phyloP scores from a whole-genome alignment of 164 flowering plant genomes.

The Vitis cinerea region DNA sequence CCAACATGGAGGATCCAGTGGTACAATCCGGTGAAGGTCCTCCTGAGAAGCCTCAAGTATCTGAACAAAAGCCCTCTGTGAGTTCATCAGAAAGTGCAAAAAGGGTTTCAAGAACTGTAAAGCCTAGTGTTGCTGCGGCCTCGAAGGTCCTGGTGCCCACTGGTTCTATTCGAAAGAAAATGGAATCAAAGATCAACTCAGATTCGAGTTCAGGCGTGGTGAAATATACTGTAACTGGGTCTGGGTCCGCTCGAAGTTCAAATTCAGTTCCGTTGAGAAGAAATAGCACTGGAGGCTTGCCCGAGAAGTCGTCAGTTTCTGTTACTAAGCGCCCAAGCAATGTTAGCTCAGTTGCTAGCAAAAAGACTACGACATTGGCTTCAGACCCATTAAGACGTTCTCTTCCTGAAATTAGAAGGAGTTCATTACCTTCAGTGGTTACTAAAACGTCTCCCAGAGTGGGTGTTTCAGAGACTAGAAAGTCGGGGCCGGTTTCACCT shows the following conservation, averaged over 20 bases:
- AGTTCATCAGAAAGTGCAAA: conserved; percentile 17
- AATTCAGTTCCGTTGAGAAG: conserved; percentile 55
- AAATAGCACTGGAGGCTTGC: conserved; percentile 82
- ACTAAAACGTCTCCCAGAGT: conserved; percentile 29
- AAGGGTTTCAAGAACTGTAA: conserved; percentile 12
- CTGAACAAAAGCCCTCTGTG: conserved; percentile 15
- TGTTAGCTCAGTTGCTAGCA: conserved; percentile 21
- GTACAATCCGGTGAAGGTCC: conserved; percentile 15
- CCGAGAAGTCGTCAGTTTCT: conserved; percentile 41
- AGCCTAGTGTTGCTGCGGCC: conserved; percentile 15
- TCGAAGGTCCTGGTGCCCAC: conserved; percentile 15
- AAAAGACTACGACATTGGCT: conserved; percentile 25
- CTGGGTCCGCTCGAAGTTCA: conserved; percentile 22
- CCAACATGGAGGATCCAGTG: conserved; percentile 36
- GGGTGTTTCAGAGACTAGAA: conserved; percentile 44
- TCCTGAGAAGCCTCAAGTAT: background rate
- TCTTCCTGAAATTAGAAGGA: conserved; percentile 55
- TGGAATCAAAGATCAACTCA: conserved; percentile 20
- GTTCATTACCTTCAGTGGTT: conserved; percentile 49
- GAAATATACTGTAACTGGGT: conserved; percentile 27
- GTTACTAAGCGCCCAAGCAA: conserved; percentile 18
- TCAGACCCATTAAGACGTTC: conserved; percentile 49
- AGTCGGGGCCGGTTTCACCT: conserved; percentile 44
- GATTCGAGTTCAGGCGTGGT: conserved; percentile 15
- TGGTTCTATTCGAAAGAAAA: conserved; percentile 25